Percentiles rank a stretch among this genome's conserved stretches.
Evolutionary conservation across 495 filamentous ascomycete genomes (phyloP).

Genomic region (Penicillium coffeae): DNA sequence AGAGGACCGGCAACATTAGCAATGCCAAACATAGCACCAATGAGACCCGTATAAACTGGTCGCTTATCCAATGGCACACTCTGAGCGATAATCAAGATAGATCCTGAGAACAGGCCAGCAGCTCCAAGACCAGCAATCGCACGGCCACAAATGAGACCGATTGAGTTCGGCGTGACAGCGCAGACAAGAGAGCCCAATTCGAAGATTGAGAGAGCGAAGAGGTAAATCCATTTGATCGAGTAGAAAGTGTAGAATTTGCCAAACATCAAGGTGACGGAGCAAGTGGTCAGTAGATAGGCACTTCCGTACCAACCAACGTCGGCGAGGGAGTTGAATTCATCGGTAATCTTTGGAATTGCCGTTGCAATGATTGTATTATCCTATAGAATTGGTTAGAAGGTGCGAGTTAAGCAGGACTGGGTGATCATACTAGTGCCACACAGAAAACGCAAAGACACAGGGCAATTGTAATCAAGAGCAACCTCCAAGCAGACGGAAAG

Average conservation of each 20-base stretch:
- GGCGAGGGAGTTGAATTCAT: constrained; percentile 67
- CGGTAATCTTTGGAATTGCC: constrained; percentile 79
- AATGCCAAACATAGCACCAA: constrained; percentile 80
- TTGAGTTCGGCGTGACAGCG: constrained; percentile 68
- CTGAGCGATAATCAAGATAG: constrained; percentile 73
- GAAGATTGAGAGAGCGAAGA: constrained; percentile 70
- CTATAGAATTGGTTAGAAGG: constrained; percentile 17
- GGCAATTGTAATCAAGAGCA: constrained; percentile 56
- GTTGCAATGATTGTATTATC: constrained; percentile 82
- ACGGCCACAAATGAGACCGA: constrained; percentile 75
- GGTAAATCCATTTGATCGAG: constrained; percentile 67
- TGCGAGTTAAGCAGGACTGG: too few relatives aligned
- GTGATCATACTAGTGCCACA: constrained; percentile 56
- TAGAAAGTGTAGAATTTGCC: constrained; percentile 81
- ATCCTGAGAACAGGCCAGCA: constrained; percentile 79
- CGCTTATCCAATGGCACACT: constrained; percentile 68
- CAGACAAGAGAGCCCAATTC: constrained; percentile 85
- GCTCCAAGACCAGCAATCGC: constrained; percentile 81
- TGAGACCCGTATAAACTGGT: constrained; percentile 67
- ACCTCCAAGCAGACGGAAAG: constrained; percentile 49
- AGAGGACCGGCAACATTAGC: constrained; percentile 74
- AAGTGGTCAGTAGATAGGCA: constrained; percentile 66
- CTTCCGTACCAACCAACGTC: constrained; percentile 84
- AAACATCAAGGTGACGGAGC: constrained; percentile 66
- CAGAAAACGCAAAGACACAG: constrained; percentile 62